These are phyloP conservation scores for Macrolepiota dolichaula DNA, from an alignment of 768 basidiomycete species.

Conservation along the genomic window DNA sequence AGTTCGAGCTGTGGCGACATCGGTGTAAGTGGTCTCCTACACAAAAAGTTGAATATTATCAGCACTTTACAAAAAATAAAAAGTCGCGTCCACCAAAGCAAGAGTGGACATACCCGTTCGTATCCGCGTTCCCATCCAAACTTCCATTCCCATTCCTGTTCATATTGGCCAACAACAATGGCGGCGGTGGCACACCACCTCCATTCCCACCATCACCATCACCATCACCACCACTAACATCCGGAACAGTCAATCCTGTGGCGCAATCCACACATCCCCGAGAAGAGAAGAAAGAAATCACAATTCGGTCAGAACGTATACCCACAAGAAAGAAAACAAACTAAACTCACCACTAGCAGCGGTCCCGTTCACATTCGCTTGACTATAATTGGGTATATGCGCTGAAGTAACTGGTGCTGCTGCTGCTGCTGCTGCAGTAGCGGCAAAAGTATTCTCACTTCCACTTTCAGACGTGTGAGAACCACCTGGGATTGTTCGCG, in stretches of 20 bases:
- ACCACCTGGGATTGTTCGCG: not conserved
- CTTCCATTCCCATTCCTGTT: not conserved
- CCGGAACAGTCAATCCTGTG: conserved; percentile 2
- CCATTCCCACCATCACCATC: not conserved
- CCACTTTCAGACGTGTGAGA: not conserved
- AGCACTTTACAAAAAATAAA: no score
- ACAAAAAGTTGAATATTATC: no score
- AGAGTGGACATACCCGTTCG: not conserved
- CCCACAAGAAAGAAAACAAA: not conserved
- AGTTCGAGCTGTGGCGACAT: conserved; percentile 14
- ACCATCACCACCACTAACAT: not conserved
- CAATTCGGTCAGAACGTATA: not conserved
- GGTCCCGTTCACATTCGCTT: not conserved
- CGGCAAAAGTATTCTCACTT: not conserved
- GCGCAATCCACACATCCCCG: not conserved
- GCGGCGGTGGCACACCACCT: not conserved
- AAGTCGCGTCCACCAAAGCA: no score
- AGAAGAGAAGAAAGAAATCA: no score
- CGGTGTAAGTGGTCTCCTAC: not conserved
- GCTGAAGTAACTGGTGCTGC: not conserved
- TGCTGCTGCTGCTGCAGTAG: no score
- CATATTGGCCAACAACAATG: not conserved
- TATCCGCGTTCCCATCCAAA: not conserved
- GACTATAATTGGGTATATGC: not conserved
- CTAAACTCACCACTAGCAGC: conserved; percentile 4